These are phyloP conservation scores for Clonostachys rosea DNA, from an alignment of 2,329 filamentous ascomycete genomes.

Conservation along the genomic window DNA sequence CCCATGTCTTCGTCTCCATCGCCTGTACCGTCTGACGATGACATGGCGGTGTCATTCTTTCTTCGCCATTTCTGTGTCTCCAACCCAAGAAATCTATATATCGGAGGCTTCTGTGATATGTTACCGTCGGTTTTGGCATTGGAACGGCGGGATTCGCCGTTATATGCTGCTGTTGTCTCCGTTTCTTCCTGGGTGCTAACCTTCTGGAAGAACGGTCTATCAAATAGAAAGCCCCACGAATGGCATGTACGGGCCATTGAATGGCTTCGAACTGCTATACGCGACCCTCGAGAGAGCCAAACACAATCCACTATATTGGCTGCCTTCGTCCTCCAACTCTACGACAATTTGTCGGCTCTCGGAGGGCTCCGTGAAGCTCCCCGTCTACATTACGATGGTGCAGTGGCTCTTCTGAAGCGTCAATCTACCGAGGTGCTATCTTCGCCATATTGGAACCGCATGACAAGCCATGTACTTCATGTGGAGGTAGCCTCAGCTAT, in stretches of 20 bases:
- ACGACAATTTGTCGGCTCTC: constrained; percentile 7
- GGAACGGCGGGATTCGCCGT: constrained; percentile 6
- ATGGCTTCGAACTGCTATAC: constrained; percentile 6
- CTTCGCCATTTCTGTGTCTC: constrained; percentile 1
- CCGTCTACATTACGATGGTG: constrained; percentile 8
- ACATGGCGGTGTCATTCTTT: constrained; percentile 6
- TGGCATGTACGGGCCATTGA: constrained; percentile 4
- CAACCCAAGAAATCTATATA: too few species aligned
- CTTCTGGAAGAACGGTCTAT: neutral
- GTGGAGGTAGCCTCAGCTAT: constrained; percentile 7
- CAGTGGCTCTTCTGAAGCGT: constrained; percentile 7
- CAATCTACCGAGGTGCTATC: constrained; percentile 2
- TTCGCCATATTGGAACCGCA: constrained; percentile 5
- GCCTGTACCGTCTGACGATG: neutral
- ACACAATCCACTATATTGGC: constrained; percentile 7
- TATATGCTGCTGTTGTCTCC: constrained; percentile 6
- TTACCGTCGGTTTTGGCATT: constrained; percentile 4
- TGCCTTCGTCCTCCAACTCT: constrained; percentile 8
- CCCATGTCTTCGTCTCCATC: neutral
- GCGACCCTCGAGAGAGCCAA: constrained; percentile 6
- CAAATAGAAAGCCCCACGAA: too few species aligned
- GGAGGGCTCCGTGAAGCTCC: constrained; percentile 4
- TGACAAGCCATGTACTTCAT: constrained; percentile 6
- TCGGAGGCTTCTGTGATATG: constrained; percentile 6
- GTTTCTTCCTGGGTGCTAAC: constrained; percentile 7